Base-by-base conservation (phyloP, 2,329 filamentous ascomycete species). In the Knoxdaviesia proteae region DNA sequence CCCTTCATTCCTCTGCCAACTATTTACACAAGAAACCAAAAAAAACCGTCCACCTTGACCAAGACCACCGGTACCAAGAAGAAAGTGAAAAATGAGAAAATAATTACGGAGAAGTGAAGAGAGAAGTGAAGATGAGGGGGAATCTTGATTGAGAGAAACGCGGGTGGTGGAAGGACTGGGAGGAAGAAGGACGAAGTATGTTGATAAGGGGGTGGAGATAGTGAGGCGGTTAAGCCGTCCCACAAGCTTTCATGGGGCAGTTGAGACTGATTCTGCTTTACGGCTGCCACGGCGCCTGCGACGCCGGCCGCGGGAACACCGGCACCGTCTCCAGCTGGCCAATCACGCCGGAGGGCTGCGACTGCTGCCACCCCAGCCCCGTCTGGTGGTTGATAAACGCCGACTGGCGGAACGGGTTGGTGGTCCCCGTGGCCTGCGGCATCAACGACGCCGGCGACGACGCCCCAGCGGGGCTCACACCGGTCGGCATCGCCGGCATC, bases 341-440 rank as follows among this genome's bases (percentile, higher is more conserved):
- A 43, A 90, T 55, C 6, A 77, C 80, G 4, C 86, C 84, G 48
- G 93, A 81, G 6, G 80, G 72, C 53, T 83, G 74, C 49, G 79
- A 76, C 47, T 74, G 73, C 57, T 94, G 87, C 84, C 90, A 96
- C 2, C 84, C 84, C 58, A 83, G 69, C 1, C 88, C 87, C 0
- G 86, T 93, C 48, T 77, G 69, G 53, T 93, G 86, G 54, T 93
- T 90, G 42, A 93, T 78, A 57, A 94, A 93, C 4, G 79, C 76
- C 39, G 81, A 84, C 55, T 96, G 86, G 10, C 90, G 74, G 69
- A 96, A 96, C 1, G 90, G 90, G 53, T 98, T 98, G 2, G 87
- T 94, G 53, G 74, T 84, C 6, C 86, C 87, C 0, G 87, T 94
- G 1, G 80, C 71, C 53, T 88, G 84, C 2, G 84, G 74, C 42